These are phyloP conservation scores for Xeromyces bisporus DNA, from an alignment of 495 filamentous ascomycete species.

Conservation along the genomic window DNA sequence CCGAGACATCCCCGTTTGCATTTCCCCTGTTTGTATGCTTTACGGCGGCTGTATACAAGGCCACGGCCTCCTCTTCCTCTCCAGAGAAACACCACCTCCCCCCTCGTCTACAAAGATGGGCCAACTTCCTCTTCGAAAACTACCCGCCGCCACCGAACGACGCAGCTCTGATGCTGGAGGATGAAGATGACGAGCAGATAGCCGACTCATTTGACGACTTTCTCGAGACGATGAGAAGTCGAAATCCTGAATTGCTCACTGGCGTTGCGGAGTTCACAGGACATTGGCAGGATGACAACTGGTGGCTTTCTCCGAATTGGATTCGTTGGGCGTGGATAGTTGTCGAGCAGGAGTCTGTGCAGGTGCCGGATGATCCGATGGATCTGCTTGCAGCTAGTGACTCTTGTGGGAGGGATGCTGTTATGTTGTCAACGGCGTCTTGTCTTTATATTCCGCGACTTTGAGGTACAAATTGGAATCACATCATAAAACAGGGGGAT, in stretches of 20 bases:
- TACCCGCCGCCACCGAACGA: conserved; percentile 17
- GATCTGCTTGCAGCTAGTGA: conserved; percentile 12
- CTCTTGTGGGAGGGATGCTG: conserved; percentile 3
- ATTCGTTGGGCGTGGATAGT: conserved; percentile 26
- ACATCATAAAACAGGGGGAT: too few species aligned
- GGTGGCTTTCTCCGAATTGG: conserved; percentile 28
- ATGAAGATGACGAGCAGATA: conserved; percentile 15
- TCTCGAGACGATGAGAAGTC: conserved; percentile 4
- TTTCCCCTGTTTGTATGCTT: conserved; percentile 16
- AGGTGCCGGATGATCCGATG: conserved; percentile 23
- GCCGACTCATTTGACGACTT: conserved; percentile 11
- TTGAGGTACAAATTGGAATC: too few species aligned
- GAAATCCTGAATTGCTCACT: conserved; percentile 4
- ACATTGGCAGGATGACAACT: conserved; percentile 8
- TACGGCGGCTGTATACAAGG: conserved; percentile 6
- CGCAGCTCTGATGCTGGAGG: conserved; percentile 13
- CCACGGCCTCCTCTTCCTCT: conserved; percentile 1
- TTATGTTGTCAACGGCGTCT: conserved; percentile 18
- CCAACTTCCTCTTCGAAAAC: conserved; percentile 19
- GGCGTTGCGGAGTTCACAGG: conserved; percentile 7
- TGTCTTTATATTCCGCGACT: conserved; percentile 26
- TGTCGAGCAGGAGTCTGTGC: conserved; percentile 21
- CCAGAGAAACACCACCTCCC: conserved; percentile 8
- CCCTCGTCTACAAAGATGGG: conserved; percentile 20
- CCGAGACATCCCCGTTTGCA: conserved; percentile 8